Percentiles rank a stretch among this genome's conserved stretches.
phyloP scores from a whole-genome alignment of 2,329 filamentous ascomycete genomes.

The Teratosphaeria gauchensis region DNA sequence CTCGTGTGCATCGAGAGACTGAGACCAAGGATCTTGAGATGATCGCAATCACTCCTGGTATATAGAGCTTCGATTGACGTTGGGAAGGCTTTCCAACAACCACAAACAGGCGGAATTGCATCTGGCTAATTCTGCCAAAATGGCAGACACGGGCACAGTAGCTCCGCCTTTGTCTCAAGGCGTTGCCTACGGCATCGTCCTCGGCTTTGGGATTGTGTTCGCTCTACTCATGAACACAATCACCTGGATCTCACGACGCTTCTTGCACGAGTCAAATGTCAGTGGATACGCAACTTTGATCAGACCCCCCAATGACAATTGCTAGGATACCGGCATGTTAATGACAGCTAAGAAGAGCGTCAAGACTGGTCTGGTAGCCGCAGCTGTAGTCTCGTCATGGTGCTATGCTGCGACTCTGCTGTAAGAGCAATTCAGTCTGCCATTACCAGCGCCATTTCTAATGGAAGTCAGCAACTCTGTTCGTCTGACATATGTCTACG shows the following conservation, averaged over 20 bases:
- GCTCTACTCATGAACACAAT: not conserved
- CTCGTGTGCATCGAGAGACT: not conserved
- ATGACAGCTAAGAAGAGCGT: slow-evolving; percentile 79
- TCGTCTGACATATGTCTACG: slow-evolving; percentile 2
- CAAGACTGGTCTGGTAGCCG: slow-evolving; percentile 74
- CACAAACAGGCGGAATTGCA: too few relatives aligned
- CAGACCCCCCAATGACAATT: not conserved
- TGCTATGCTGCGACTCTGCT: not conserved
- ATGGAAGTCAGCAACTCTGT: not conserved
- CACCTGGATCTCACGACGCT: not conserved
- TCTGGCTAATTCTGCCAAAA: not conserved
- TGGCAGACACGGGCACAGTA: not conserved
- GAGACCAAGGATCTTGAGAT: not conserved
- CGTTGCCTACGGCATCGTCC: not conserved
- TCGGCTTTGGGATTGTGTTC: not conserved
- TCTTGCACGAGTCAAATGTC: not conserved
- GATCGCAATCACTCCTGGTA: not conserved
- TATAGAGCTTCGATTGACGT: not conserved
- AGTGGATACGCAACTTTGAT: not conserved
- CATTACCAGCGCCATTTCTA: not conserved
- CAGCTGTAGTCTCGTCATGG: slow-evolving; percentile 77
- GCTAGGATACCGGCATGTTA: slow-evolving; percentile 36
- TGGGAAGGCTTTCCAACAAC: not conserved
- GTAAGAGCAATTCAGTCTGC: not conserved
- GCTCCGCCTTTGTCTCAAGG: not conserved